Percentiles rank a stretch among this genome's conserved stretches.
phyloP scores from a whole-genome alignment of 345 rosid genomes.

The Clarkia xantiana region DNA sequence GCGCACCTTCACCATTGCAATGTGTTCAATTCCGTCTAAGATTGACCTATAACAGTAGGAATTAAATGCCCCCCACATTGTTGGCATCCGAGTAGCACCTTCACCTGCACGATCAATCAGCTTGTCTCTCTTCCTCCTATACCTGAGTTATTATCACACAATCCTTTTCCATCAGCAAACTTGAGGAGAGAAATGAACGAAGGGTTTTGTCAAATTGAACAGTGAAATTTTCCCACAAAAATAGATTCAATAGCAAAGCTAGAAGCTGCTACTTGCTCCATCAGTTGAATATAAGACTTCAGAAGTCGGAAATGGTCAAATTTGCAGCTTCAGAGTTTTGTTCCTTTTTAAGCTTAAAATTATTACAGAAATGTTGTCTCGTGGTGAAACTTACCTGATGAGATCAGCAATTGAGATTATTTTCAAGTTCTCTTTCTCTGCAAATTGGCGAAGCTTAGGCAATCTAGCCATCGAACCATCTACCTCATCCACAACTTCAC shows the following conservation, averaged over 20 bases:
- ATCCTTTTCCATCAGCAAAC: no score
- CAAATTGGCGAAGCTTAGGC: conserved; percentile 63
- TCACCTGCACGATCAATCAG: conserved; percentile 56
- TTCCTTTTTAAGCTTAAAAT: no score
- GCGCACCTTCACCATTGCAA: conserved; percentile 96
- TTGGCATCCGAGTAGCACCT: conserved; percentile 73
- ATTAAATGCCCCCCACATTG: conserved; percentile 87
- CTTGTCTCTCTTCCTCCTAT: conserved; percentile 72
- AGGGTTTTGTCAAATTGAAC: no score
- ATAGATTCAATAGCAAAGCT: no score
- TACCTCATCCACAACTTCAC: conserved; percentile 76
- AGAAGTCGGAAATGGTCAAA: no score
- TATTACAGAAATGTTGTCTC: no score
- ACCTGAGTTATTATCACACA: no score
- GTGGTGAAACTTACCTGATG: conserved; percentile 50
- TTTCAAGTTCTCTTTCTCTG: conserved; percentile 43
- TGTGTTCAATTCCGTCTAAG: conserved; percentile 84
- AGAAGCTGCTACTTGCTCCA: no score
- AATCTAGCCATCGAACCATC: conserved; percentile 89
- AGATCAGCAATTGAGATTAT: conserved; percentile 64
- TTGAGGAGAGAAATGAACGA: no score
- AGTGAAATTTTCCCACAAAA: no score
- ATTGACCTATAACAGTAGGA: conserved; percentile 66
- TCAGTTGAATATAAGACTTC: no score
- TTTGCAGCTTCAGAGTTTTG: no score